Base-by-base conservation (phyloP, 352 stramenopile species). In the Thalassiosira mediterranea region DNA sequence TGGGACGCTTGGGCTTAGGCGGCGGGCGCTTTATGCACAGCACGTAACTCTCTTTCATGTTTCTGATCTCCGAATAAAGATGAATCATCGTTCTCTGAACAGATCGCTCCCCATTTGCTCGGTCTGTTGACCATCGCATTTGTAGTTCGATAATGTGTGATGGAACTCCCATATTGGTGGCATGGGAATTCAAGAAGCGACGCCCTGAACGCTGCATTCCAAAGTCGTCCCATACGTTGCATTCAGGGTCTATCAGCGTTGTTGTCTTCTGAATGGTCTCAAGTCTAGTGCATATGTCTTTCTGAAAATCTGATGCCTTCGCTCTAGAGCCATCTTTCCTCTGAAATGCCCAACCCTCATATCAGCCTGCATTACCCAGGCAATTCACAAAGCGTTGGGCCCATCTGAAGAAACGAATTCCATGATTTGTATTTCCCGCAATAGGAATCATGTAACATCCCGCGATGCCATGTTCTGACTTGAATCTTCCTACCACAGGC, bases 21-120 rank as follows among this genome's bases (percentile, higher is more conserved):
- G 37, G 37, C 37, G 37, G 37, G 37, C 37, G 37, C 37, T 44
- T 44, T 15, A 44, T 15, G 37, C 37, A 44, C 8, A 44, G 37
- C 37, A 44, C 37, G 37, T 44, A n/a, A n/a, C n/a, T n/a, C n/a
- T 63, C n/a, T 23, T 63, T 63, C 28, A 63, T 63, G 17, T 63
- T 63, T 51, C 23, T 46, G 4, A 52, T 21, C 17, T 63, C 54
- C 4, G 28, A 63, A 26, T 63, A 63, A 25, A 34, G 44, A 28
- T 63, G 32, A 7, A 63, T 4, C 54, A 63, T 63, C 8, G 32
- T 52, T 8, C 28, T 44, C 5, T 51, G 11, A 4, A 53, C 54
- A 17, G 38, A 21, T 7, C 19, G 11, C 4, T 63, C 28, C 49
- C 54, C 13, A 23, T 51, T 63, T 4, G 19, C 54, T 4, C 28